Percentiles rank a stretch among this genome's conserved stretches.
Conservation (phyloP, 345 rosid genomes). For the thale cress (Arabidopsis thaliana) region DNA sequence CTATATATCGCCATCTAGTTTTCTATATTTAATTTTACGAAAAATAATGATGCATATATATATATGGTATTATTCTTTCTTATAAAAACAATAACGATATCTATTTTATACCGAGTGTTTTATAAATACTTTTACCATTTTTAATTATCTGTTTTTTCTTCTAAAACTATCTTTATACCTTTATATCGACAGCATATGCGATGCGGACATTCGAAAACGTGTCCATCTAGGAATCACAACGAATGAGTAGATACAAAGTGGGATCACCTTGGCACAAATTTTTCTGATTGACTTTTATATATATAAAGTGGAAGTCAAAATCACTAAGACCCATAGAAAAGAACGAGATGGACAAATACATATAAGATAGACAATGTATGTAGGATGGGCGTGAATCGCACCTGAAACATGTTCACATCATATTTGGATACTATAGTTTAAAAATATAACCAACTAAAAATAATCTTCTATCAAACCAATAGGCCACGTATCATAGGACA, state of each 20-base stretch:
- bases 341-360: not conserved
- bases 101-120: not conserved
- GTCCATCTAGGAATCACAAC: slow-evolving; percentile 28
- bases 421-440: not conserved
- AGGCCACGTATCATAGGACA: not conserved
- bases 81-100: not conserved
- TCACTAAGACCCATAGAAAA: slow-evolving; percentile 9
- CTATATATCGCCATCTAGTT: not conserved
- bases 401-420: slow-evolving; percentile 6
- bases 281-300: not conserved
- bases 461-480: not conserved
- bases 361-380: not conserved
- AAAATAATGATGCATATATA: not conserved
- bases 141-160: not conserved
- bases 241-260: not conserved
- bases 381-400: not conserved
- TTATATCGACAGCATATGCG: slow-evolving; percentile 3
- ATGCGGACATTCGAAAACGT: slow-evolving; percentile 25
- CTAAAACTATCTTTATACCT: not conserved
- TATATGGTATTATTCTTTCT: too few species aligned
- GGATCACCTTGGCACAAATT: not conserved
- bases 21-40: not conserved
- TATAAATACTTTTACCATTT: not conserved
- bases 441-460: not conserved
- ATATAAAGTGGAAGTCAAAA: slow-evolving; percentile 29